Evolutionary conservation across 2,329 filamentous ascomycete genomes (phyloP).

Genomic region (Aspergillus pseudoterreus): DNA sequence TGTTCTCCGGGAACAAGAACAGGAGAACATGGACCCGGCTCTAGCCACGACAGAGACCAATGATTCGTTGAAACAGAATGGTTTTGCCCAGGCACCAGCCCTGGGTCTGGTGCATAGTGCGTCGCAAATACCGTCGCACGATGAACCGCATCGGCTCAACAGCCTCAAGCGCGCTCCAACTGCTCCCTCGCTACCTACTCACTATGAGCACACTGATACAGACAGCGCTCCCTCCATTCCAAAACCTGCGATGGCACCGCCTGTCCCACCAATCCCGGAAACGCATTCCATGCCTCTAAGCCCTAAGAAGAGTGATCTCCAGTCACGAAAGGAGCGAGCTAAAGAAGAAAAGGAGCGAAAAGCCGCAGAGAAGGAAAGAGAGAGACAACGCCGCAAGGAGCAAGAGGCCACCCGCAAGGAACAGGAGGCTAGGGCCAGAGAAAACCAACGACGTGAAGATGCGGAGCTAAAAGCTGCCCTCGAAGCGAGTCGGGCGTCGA

Average conservation of each 20-base stretch:
- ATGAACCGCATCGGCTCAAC: slow-evolving; percentile 30
- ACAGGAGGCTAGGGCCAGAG: slow-evolving; percentile 39
- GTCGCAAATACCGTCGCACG: slow-evolving; percentile 31
- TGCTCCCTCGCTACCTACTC: slow-evolving; percentile 47
- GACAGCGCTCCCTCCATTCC: slow-evolving; percentile 20
- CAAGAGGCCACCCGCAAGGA: slow-evolving; percentile 51
- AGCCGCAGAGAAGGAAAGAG: slow-evolving; percentile 43
- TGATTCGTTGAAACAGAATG: slow-evolving; percentile 31
- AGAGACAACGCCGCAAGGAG: slow-evolving; percentile 53
- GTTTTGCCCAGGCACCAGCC: slow-evolving; percentile 25
- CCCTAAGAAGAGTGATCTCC: slow-evolving; percentile 60
- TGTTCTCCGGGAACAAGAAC: slow-evolving; percentile 74
- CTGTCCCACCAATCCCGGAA: slow-evolving; percentile 30
- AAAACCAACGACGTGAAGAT: slow-evolving; percentile 51
- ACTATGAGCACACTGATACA: slow-evolving; percentile 28
- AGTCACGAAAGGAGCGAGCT: slow-evolving; percentile 65
- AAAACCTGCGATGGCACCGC: slow-evolving; percentile 11
- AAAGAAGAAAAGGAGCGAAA: slow-evolving; percentile 58
- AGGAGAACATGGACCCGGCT: slow-evolving; percentile 56
- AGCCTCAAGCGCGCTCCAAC: slow-evolving; percentile 39
- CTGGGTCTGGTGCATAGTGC: slow-evolving; percentile 40
- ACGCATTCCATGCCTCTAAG: slow-evolving; percentile 35
- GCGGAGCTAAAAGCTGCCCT: slow-evolving; percentile 62
- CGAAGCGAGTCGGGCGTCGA: slow-evolving; percentile 62
- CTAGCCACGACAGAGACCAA: slow-evolving; percentile 48